Evolutionary conservation across 768 basidiomycete species (phyloP).

Genomic region (Antrodiella citrinella): DNA sequence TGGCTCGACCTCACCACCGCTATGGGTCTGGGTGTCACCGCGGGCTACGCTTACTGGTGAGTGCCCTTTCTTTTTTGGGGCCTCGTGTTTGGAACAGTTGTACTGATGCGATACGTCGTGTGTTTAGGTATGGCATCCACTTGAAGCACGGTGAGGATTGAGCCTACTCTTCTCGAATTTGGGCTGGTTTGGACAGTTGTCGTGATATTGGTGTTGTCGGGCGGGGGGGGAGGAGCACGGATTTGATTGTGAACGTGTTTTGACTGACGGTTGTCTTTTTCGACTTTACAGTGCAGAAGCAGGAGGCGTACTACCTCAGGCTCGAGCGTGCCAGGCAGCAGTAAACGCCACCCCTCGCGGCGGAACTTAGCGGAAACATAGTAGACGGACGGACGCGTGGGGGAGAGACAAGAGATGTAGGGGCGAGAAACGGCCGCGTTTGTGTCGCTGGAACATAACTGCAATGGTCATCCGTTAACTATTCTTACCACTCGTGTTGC

Average conservation of each 20-base stretch:
- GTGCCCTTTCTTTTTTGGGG: conserved; percentile 19
- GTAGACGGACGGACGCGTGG: no score
- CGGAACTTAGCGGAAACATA: background rate
- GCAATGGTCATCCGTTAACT: no score
- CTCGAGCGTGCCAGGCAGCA: conserved; percentile 53
- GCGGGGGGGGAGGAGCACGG: no score
- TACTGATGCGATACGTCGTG: background rate
- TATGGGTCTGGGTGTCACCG: conserved; percentile 67
- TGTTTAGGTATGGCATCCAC: conserved; percentile 66
- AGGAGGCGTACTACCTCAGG: conserved; percentile 83
- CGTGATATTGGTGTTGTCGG: no score
- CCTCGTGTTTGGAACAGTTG: conserved; percentile 27
- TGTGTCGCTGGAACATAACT: background rate
- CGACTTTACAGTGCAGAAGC: conserved; percentile 53
- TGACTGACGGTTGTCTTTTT: no score
- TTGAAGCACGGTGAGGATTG: conserved; percentile 67
- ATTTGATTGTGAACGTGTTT: no score
- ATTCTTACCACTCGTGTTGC: no score
- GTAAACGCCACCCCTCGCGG: background rate
- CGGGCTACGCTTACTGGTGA: conserved; percentile 81
- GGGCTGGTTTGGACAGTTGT: no score
- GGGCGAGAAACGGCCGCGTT: no score
- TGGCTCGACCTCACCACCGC: conserved; percentile 76
- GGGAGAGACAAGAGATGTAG: no score
- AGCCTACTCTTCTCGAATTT: no score